phyloP scores from a whole-genome alignment of 805 yeast genomes.

The Pichia insulana region DNA sequence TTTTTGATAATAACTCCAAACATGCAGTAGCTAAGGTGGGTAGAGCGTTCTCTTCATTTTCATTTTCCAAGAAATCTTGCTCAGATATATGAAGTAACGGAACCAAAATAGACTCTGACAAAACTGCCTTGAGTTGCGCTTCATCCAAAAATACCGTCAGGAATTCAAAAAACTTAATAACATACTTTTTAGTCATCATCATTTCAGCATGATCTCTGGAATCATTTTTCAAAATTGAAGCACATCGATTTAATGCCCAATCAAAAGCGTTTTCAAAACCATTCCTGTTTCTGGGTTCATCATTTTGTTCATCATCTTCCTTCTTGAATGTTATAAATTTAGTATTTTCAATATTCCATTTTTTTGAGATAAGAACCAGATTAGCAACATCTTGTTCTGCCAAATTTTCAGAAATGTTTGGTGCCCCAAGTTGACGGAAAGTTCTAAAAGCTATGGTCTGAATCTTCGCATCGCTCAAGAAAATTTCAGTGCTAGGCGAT shows the following conservation, averaged over 20 bases:
- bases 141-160: slow-evolving; percentile 38
- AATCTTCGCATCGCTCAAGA: slow-evolving; percentile 34
- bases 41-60: slow-evolving; percentile 42
- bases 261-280: slow-evolving; percentile 36
- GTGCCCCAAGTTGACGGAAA: slow-evolving; percentile 77
- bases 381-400: slow-evolving; percentile 61
- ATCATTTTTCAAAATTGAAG: slow-evolving; percentile 60
- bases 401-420: slow-evolving; percentile 53
- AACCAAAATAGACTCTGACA: slow-evolving; percentile 27
- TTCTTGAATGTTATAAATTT: slow-evolving; percentile 23
- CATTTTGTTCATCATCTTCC: slow-evolving; percentile 12
- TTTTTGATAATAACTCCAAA: slow-evolving; percentile 53
- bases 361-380: slow-evolving; percentile 47
- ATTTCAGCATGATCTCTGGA: slow-evolving; percentile 42
- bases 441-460: slow-evolving; percentile 61
- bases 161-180: slow-evolving; percentile 66
- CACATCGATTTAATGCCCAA: slow-evolving; percentile 55
- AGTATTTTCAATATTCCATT: slow-evolving; percentile 47
- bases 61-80: slow-evolving; percentile 25
- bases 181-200: slow-evolving; percentile 52
- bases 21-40: slow-evolving; percentile 50
- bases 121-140: slow-evolving; percentile 32
- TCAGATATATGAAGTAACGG: slow-evolving; percentile 29
- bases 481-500: slow-evolving; percentile 21
- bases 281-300: slow-evolving; percentile 16